Evolutionary conservation across 2,329 filamentous ascomycete genomes (phyloP), one percentile per base, ranked within the genome.

Genomic region (Cladosporium sp.): DNA sequence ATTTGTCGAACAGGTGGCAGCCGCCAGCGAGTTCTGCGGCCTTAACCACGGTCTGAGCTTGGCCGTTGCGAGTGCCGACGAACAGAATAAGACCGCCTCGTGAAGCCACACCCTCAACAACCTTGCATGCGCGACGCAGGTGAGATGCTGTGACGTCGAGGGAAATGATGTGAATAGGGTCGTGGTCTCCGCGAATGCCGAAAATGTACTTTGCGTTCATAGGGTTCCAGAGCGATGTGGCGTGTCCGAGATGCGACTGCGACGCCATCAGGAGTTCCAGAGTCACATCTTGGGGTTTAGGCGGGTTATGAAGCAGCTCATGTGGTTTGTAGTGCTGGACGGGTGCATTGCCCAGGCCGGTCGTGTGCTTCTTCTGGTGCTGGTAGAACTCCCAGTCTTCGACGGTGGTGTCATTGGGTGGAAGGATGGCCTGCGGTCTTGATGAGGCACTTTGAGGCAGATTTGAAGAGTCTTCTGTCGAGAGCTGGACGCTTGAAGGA

Each of bases 201-300:
- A 90, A 92, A 72, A 99, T 97, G 77, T 97, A 97, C 65, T 89
- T 85, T 64, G 92, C 88, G 78, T 97, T 99, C 55, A 86, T 87
- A 11, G 94, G 92, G 76, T 99, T 96, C 94, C 94, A 99, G 51
- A 92, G 82, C 62, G 90, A 90, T 0, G 89, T 93, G 69, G 89
- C 84, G 77, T 99, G 94, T 63, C 94, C 94, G 74, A 97, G 86
- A 76, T 96, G 92, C 57, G 86, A 85, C 76, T 96, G 91, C 34
- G 88, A 86, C 47, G 92, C 90, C 80, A 96, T 87, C 63, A 99
- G 84, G 62, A 96, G 83, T 78, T 97, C 92, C 60, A 99, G 85
- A 50, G 92, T 92, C 61, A 97, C 84, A 69, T 97, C 89, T 72
- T 87, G 81, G 22, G 91, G 88, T 39, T 76, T 76, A 1, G 92